phyloP scores from a whole-genome alignment of 2,329 filamentous ascomycete genomes.

The Macrophomina phaseolina region DNA sequence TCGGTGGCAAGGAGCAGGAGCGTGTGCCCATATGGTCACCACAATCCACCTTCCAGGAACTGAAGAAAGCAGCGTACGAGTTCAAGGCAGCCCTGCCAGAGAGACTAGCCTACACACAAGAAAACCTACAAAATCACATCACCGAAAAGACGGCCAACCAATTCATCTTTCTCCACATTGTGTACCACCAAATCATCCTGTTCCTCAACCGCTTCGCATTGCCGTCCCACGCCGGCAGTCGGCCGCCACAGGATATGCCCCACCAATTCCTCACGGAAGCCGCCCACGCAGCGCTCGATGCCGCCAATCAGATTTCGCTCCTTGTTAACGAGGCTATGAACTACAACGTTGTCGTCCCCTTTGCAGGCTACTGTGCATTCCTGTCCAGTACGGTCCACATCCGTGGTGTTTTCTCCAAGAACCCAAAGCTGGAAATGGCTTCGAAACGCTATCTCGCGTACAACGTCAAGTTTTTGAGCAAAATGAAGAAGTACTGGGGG shows the following conservation, averaged over 20 bases:
- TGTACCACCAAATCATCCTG: conserved; percentile 85
- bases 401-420: conserved; percentile 87
- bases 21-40: conserved; percentile 78
- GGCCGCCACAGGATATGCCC: conserved; percentile 73
- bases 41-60: conserved; percentile 74
- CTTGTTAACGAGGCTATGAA: conserved; percentile 81
- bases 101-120: conserved; percentile 73
- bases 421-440: conserved; percentile 72
- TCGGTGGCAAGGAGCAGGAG: conserved; percentile 84
- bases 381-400: conserved; percentile 94
- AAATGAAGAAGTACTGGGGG: conserved; percentile 98
- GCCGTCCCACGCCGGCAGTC: conserved; percentile 67
- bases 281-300: conserved; percentile 76
- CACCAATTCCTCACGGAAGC: conserved; percentile 78
- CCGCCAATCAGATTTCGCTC: conserved; percentile 85
- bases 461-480: conserved; percentile 88
- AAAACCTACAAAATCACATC: conserved; percentile 84
- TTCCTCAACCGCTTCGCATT: conserved; percentile 90
- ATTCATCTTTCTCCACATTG: conserved; percentile 89
- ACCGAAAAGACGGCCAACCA: conserved; percentile 88
- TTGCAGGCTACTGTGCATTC: conserved; percentile 94
- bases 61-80: conserved; percentile 73
- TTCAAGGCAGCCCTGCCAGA: conserved; percentile 74
- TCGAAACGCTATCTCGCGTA: conserved; percentile 85
- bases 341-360: conserved; percentile 84